Conservation (phyloP, 2,329 filamentous ascomycete species). For the Colletotrichum lini region DNA sequence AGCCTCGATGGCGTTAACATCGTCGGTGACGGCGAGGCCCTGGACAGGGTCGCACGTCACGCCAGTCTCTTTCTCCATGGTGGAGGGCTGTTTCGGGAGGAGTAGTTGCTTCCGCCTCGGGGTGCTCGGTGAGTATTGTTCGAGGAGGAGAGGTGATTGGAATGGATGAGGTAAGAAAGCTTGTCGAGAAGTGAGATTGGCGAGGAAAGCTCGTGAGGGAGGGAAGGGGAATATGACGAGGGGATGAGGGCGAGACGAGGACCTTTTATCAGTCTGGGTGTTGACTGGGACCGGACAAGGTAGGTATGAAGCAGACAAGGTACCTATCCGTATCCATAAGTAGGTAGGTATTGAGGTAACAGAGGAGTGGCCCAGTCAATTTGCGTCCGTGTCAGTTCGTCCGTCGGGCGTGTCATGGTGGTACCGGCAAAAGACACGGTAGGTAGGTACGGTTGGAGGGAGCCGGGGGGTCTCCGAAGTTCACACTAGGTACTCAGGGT, state of each 20-base stretch:
- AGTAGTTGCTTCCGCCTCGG: slow-evolving; percentile 11
- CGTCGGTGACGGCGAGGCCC: slow-evolving; percentile 59
- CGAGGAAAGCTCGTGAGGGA: slow-evolving; percentile 37
- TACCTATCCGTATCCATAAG: too few species aligned
- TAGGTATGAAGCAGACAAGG: too few species aligned
- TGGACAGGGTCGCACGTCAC: slow-evolving; percentile 35
- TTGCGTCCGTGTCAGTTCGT: slow-evolving; percentile 37
- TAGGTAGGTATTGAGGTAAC: too few species aligned
- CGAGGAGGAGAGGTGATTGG: background rate
- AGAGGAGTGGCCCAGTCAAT: slow-evolving; percentile 26
- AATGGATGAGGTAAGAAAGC: slow-evolving; percentile 25
- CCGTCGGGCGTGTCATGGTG: slow-evolving; percentile 6
- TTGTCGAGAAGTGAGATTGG: slow-evolving; percentile 19
- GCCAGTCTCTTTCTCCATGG: slow-evolving; percentile 40
- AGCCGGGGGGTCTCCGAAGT: background rate
- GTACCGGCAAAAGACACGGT: slow-evolving; percentile 7
- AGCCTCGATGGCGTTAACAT: slow-evolving; percentile 75
- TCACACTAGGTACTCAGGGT: too few species aligned
- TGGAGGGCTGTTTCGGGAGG: background rate
- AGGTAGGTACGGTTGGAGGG: background rate
- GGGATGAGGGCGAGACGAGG: slow-evolving; percentile 28
- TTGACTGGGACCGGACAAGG: slow-evolving; percentile 5
- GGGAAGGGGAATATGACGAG: background rate
- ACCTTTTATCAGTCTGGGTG: slow-evolving; percentile 40
- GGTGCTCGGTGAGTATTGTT: slow-evolving; percentile 29